Evolutionary conservation across 441 rosid species (phyloP).

Genomic region (Francoa sonchifolia): DNA sequence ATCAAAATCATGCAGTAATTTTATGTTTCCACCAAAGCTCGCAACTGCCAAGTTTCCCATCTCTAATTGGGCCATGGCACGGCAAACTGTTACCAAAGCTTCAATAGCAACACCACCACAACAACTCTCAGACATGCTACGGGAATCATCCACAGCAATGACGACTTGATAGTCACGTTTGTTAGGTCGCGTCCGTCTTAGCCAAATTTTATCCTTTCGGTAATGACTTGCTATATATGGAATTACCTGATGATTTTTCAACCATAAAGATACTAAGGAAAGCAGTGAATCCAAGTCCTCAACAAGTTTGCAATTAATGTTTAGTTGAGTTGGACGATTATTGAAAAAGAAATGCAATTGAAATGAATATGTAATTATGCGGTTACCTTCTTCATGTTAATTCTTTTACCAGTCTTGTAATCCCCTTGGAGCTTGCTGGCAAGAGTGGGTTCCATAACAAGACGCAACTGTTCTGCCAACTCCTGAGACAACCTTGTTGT

Average conservation of each 20-base stretch:
- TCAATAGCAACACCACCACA: slow-evolving; percentile 84
- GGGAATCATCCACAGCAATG: slow-evolving; percentile 91
- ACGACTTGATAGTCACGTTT: slow-evolving; percentile 94
- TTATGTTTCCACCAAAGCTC: slow-evolving; percentile 87
- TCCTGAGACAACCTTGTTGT: slow-evolving; percentile 83
- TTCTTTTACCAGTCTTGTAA: slow-evolving; percentile 88
- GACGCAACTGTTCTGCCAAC: slow-evolving; percentile 91
- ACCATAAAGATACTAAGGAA: slow-evolving; percentile 1
- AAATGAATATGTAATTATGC: neutral
- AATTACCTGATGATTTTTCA: slow-evolving; percentile 42
- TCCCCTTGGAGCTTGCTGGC: slow-evolving; percentile 98
- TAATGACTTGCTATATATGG: slow-evolving; percentile 95
- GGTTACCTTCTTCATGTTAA: slow-evolving; percentile 90
- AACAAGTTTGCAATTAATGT: too few relatives aligned
- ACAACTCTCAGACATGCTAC: slow-evolving; percentile 83
- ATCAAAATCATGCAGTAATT: slow-evolving; percentile 79
- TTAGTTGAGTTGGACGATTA: neutral
- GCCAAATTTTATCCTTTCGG: slow-evolving; percentile 93
- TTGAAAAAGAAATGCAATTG: neutral
- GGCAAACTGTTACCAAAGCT: slow-evolving; percentile 89
- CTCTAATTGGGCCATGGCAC: slow-evolving; percentile 91
- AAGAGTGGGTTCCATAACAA: slow-evolving; percentile 84
- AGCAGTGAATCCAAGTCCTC: too few relatives aligned
- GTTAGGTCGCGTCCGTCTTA: slow-evolving; percentile 88
- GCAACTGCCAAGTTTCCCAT: slow-evolving; percentile 90